These are phyloP conservation scores for Narthecium ossifragum DNA, from an alignment of 106 monocot species.

Conservation along the genomic window DNA sequence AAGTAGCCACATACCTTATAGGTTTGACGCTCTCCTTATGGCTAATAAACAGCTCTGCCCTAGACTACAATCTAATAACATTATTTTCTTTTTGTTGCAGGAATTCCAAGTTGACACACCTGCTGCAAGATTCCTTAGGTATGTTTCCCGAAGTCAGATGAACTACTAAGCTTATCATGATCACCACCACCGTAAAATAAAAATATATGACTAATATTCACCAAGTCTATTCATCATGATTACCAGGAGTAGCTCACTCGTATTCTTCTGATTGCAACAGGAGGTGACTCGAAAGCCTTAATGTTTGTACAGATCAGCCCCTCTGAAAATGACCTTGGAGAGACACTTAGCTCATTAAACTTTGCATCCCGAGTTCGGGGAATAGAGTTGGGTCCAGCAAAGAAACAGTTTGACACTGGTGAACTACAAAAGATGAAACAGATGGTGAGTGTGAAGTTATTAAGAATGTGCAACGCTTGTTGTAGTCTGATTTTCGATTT, in stretches of 20 bases:
- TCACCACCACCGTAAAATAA: no score
- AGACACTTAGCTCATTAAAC: constrained; percentile 83
- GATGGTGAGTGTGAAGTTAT: constrained; percentile 39
- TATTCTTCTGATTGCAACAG: no score
- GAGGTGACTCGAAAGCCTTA: constrained; percentile 77
- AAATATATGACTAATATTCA: no score
- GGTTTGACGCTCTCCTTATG: constrained; percentile 26
- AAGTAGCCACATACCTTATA: constrained; percentile 55
- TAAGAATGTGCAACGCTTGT: no score
- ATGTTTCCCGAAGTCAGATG: no score
- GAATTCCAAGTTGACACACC: constrained; percentile 84
- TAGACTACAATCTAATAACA: no score
- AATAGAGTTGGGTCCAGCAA: constrained; percentile 74
- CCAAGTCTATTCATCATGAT: no score
- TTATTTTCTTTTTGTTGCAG: constrained; percentile 33
- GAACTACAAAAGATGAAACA: constrained; percentile 74
- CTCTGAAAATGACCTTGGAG: constrained; percentile 65
- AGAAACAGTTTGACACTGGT: constrained; percentile 65
- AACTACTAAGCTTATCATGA: no score
- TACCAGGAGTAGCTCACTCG: no score
- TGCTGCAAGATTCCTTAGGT: constrained; percentile 89
- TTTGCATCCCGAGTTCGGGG: constrained; percentile 81
- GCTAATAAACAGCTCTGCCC: no score
- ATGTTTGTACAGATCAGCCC: constrained; percentile 98
- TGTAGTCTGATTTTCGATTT: no score